Evolutionary conservation across 2,329 filamentous ascomycete genomes (phyloP).

Genomic region (Diaporthe caulivora): DNA sequence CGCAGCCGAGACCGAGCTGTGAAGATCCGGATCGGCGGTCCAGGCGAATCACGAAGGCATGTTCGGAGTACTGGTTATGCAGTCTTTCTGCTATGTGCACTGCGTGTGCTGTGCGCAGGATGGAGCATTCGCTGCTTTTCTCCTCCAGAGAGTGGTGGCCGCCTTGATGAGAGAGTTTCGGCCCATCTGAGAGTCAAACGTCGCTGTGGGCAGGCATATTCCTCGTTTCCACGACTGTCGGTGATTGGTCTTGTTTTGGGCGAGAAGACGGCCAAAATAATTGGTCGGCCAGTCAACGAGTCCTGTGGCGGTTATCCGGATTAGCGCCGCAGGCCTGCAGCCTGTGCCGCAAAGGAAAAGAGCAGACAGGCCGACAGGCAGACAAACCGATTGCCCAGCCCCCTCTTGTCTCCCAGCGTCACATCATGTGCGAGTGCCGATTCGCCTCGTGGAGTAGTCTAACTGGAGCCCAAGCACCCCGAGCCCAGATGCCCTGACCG

Average conservation of each 20-base stretch:
- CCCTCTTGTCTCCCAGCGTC: slow-evolving; percentile 15
- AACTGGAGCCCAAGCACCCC: slow-evolving; percentile 2
- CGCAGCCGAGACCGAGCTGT: neutral
- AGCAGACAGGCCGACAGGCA: slow-evolving; percentile 10
- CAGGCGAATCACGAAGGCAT: neutral
- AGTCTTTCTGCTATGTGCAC: neutral
- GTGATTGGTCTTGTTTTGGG: slow-evolving; percentile 19
- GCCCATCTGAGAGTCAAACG: neutral
- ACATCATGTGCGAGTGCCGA: slow-evolving; percentile 19
- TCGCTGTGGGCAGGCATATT: neutral
- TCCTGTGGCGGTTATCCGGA: neutral
- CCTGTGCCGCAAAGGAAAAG: neutral
- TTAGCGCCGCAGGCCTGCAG: slow-evolving; percentile 30
- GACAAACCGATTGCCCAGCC: slow-evolving; percentile 10
- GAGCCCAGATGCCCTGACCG: slow-evolving; percentile 29
- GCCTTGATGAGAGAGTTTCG: neutral
- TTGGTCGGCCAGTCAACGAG: slow-evolving; percentile 34
- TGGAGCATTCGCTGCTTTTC: neutral
- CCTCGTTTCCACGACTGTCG: neutral
- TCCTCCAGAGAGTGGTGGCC: neutral
- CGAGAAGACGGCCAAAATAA: slow-evolving; percentile 6
- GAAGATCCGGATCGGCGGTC: slow-evolving; percentile 20
- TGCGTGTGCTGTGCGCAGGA: neutral
- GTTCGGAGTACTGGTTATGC: neutral
- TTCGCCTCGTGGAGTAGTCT: slow-evolving; percentile 28